Base-by-base conservation (phyloP, 148 eudicot species). In the Chenopodium quinoa region DNA sequence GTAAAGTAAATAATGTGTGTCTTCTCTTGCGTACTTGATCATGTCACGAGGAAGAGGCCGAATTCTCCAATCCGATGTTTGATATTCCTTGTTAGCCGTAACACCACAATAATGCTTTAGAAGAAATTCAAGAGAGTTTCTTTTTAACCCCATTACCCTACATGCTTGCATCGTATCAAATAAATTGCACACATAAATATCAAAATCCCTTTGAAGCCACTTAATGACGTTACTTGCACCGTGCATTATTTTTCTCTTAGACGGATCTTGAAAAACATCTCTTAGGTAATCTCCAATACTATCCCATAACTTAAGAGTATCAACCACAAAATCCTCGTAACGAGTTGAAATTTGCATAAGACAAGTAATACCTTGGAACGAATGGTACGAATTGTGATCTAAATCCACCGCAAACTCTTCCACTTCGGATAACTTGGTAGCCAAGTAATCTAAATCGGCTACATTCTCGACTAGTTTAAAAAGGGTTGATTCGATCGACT, bases 321-420 rank as follows among this genome's bases (percentile, higher is more conserved):
- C 84, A 1, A 82, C 50, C 0, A 82, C 63, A 12, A 82, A 82
- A 62, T 82, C 80, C 29, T 77, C 71, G 0, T 25, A 25, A 1
- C 84, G 37, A 0, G 80, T 82, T 5, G 80, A 82, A 6, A 82
- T 60, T n/a, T 82, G 84, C 84, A 82, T 82, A 0, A 82, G 23
- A 14, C 84, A 82, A 2, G 84, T 77, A 0, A 82, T 27, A 0
- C 84, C 84, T 20, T 77, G 80, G 47, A 69, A 82, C 1, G 80
- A 69, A 1, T 71, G 80, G 44, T 69, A 70, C 2, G 16, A 6
- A 12, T 77, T 76, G 7, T 72, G 80, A 34, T 82, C 80, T 7
- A 82, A 37, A 62, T 82, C 84, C 2, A 82, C 76, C 0, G 80
- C 80, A 29, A 82, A 70, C 34, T 82, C 84, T 0, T 29, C 22